Conservation (phyloP, 345 rosid species). For the Hibiscus trionum region DNA sequence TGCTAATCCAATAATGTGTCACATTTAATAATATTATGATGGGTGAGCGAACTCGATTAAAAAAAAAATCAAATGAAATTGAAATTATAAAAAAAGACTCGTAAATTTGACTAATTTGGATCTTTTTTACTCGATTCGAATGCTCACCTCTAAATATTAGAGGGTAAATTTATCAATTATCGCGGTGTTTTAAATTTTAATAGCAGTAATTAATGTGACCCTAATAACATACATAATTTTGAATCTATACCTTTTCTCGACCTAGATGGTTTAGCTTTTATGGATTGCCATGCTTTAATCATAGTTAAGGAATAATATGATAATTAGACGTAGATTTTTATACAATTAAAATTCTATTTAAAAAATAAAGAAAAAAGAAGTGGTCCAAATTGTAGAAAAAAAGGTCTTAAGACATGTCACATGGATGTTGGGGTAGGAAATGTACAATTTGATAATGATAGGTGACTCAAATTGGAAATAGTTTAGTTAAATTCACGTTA, state of each 20-base stretch:
- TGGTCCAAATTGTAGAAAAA: background rate
- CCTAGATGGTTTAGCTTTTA: background rate
- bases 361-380: background rate
- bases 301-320: background rate
- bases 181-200: too few species aligned
- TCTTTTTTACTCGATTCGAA: too few species aligned
- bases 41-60: too few species aligned
- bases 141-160: too few species aligned
- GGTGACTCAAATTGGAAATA: background rate
- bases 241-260: background rate
- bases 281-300: background rate
- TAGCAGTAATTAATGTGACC: too few species aligned
- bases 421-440: background rate
- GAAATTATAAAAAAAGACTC: too few species aligned
- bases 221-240: background rate
- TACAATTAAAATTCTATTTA: background rate
- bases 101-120: too few species aligned
- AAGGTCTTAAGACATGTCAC: background rate
- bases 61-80: too few species aligned
- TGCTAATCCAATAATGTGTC: too few species aligned
- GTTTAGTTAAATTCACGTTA: background rate
- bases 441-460: background rate
- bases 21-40: too few species aligned
- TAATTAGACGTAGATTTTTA: background rate
- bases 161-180: too few species aligned